Evolutionary conservation across 2,329 filamentous ascomycete species (phyloP).

Genomic region (Neofusicoccum ribis): DNA sequence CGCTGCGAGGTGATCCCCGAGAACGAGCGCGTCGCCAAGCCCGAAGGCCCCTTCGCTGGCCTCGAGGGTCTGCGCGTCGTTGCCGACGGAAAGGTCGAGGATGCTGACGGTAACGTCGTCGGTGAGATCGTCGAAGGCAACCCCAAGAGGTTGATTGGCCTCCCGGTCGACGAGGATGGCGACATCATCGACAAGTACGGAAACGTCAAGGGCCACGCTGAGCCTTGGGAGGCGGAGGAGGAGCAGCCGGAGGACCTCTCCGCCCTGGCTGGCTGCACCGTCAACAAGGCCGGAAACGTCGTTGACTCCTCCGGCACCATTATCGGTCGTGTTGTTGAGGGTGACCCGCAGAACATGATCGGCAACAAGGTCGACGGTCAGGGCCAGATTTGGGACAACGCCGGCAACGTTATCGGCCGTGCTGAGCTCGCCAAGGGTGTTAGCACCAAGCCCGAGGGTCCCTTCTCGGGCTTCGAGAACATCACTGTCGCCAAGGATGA

Average conservation of each 20-base stretch:
- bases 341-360: constrained; percentile 56
- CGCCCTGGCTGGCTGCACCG: constrained; percentile 60
- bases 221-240: constrained; percentile 53
- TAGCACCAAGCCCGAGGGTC: constrained; percentile 53
- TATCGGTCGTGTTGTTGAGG: constrained; percentile 58
- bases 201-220: constrained; percentile 62
- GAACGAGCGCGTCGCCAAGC: constrained; percentile 58
- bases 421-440: constrained; percentile 58
- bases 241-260: constrained; percentile 57
- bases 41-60: constrained; percentile 53
- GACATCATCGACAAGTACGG: constrained; percentile 63
- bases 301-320: constrained; percentile 61
- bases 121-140: constrained; percentile 61
- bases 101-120: constrained; percentile 52
- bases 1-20: constrained; percentile 67
- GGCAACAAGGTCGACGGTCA: constrained; percentile 64
- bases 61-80: constrained; percentile 51
- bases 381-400: constrained; percentile 65
- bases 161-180: constrained; percentile 62
- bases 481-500: constrained; percentile 60
- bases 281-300: constrained; percentile 65
- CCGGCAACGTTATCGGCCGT: constrained; percentile 60
- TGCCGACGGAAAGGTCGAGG: constrained; percentile 50
- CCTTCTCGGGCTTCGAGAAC: constrained; percentile 61
- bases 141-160: constrained; percentile 59